phyloP scores from a whole-genome alignment of 2,329 filamentous ascomycete genomes.

The Trichoderma gracile region DNA sequence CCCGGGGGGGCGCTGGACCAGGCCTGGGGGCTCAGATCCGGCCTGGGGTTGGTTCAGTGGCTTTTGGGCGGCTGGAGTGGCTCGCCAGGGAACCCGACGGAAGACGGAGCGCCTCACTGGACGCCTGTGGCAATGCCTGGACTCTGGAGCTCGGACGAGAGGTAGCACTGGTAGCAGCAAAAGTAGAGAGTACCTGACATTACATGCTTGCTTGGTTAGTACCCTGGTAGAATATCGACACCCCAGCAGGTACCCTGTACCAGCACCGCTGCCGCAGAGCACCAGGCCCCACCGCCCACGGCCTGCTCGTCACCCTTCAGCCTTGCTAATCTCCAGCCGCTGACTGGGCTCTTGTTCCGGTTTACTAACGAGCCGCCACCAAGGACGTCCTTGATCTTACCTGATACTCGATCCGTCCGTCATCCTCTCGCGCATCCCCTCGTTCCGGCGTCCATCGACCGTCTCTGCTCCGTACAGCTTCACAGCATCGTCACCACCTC shows the following conservation, averaged over 20 bases:
- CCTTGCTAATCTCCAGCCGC: conserved; percentile 17
- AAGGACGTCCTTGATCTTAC: neutral
- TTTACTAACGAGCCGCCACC: conserved; percentile 10
- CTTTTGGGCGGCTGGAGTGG: conserved; percentile 2
- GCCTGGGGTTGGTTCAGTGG: neutral
- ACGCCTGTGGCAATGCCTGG: too few species aligned
- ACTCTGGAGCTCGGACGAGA: too few species aligned
- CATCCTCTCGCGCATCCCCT: conserved; percentile 5
- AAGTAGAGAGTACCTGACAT: too few species aligned
- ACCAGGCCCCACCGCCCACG: neutral
- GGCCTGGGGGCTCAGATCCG: neutral
- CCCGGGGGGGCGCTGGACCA: neutral
- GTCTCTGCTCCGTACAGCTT: neutral
- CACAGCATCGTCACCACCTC: neutral
- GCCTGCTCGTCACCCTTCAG: conserved; percentile 15
- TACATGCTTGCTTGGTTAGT: too few species aligned
- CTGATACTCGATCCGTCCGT: neutral
- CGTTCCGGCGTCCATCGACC: neutral
- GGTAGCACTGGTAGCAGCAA: too few species aligned
- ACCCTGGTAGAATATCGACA: too few species aligned
- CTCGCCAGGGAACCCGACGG: neutral
- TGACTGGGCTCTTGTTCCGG: conserved; percentile 7
- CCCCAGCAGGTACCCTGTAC: too few species aligned
- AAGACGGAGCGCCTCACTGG: neutral
- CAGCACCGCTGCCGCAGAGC: too few species aligned